Percentiles rank a stretch among this genome's conserved stretches.
Conservation (phyloP, 768 basidiomycete species). For the Pleurotus tuber-regium region DNA sequence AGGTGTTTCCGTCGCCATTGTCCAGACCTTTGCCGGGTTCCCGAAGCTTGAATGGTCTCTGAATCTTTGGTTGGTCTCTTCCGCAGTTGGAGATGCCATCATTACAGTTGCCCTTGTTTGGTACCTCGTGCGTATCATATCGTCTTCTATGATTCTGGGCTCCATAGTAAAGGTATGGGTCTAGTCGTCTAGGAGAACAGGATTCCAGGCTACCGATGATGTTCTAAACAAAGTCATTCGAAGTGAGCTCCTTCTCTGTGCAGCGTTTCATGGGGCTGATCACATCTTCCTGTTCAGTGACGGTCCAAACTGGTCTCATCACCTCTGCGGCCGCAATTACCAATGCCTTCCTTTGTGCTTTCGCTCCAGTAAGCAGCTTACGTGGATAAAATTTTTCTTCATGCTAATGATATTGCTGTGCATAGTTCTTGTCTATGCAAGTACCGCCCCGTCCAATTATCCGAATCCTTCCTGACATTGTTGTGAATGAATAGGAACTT, state of each 20-base stretch:
- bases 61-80: constrained; percentile 2
- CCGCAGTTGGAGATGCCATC: background rate
- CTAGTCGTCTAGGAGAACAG: constrained; percentile 36
- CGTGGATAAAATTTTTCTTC: too few species aligned
- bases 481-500: constrained; percentile 35
- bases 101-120: constrained; percentile 1
- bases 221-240: constrained; percentile 35
- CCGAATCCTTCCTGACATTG: background rate
- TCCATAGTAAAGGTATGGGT: too few species aligned
- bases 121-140: background rate
- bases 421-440: constrained; percentile 44
- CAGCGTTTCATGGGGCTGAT: background rate
- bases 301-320: constrained; percentile 38
- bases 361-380: background rate
- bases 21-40: background rate
- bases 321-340: constrained; percentile 12
- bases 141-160: constrained; percentile 15
- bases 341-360: background rate
- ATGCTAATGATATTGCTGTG: constrained; percentile 40
- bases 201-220: constrained; percentile 40
- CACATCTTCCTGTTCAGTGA: constrained; percentile 26
- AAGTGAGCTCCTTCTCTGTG: constrained; percentile 18
- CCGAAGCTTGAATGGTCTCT: background rate
- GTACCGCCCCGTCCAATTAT: constrained; percentile 19
- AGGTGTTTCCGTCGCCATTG: background rate